A percentile compares a stretch with the other conserved stretches of the same genome.
Conservation (phyloP, 345 rosid genomes). For the Anastatica hierochuntica region DNA sequence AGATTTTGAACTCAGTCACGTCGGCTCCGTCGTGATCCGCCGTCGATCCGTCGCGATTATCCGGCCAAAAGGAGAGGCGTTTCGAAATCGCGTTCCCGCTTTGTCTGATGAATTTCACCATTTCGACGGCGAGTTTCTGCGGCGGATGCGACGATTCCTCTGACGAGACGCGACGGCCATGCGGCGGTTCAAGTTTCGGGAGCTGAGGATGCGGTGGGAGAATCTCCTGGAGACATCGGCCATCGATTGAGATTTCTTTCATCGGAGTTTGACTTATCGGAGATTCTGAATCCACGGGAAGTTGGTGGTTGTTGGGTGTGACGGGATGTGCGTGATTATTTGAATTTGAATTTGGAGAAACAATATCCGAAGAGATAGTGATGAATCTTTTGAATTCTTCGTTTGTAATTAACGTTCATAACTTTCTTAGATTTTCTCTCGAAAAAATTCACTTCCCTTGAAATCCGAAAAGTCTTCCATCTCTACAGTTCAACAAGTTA, state of each 20-base stretch:
- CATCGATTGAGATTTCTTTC: slow-evolving; percentile 3
- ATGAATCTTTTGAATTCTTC: neutral
- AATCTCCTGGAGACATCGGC: slow-evolving; percentile 5
- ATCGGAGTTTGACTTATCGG: neutral
- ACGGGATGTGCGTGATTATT: slow-evolving; percentile 8
- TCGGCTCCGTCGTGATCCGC: slow-evolving; percentile 16
- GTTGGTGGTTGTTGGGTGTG: neutral
- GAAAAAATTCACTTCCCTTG: neutral
- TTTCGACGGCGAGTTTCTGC: slow-evolving; percentile 22
- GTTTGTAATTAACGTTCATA: neutral
- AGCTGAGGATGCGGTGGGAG: slow-evolving; percentile 53
- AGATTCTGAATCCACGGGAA: neutral
- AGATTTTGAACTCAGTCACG: slow-evolving; percentile 57
- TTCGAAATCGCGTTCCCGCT: slow-evolving; percentile 55
- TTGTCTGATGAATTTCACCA: slow-evolving; percentile 50
- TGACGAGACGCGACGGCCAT: slow-evolving; percentile 22
- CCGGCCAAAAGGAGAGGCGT: slow-evolving; percentile 31
- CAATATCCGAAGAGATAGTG: neutral
- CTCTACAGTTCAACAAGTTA: neutral
- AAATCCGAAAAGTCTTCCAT: neutral
- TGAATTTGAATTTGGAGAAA: slow-evolving; percentile 11
- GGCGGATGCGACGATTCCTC: slow-evolving; percentile 15
- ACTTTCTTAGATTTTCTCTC: neutral
- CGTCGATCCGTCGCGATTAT: neutral
- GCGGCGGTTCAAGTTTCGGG: slow-evolving; percentile 80